These are phyloP conservation scores for Suillus weaverae DNA, from an alignment of 768 basidiomycete species.

Conservation along the genomic window DNA sequence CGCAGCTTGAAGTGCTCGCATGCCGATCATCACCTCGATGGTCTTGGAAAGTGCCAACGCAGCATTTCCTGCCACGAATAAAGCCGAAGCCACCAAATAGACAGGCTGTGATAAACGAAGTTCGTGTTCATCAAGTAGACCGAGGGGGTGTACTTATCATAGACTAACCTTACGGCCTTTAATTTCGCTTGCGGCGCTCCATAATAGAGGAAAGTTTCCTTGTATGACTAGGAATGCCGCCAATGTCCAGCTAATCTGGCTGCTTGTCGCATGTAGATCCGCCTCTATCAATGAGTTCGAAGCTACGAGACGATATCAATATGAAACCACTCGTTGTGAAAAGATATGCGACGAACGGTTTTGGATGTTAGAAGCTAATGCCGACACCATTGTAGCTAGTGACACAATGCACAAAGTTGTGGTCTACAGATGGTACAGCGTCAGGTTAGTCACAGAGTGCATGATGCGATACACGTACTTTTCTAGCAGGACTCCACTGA, in stretches of 20 bases:
- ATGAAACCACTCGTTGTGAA: not conserved
- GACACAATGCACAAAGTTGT: slow-evolving; percentile 28
- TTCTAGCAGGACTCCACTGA: slow-evolving; percentile 54
- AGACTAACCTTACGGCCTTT: slow-evolving; percentile 67
- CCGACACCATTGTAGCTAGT: slow-evolving; percentile 22
- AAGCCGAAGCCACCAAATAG: slow-evolving; percentile 50
- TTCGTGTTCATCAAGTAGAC: not conserved
- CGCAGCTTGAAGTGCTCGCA: slow-evolving; percentile 66
- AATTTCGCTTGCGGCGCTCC: slow-evolving; percentile 73
- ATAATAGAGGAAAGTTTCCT: slow-evolving; percentile 63
- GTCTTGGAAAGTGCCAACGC: slow-evolving; percentile 55
- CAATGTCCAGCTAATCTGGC: slow-evolving; percentile 65
- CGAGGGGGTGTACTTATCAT: not conserved
- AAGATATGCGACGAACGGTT: slow-evolving; percentile 22
- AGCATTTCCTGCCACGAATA: slow-evolving; percentile 58
- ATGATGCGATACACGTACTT: slow-evolving; percentile 38
- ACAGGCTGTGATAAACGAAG: slow-evolving; percentile 40
- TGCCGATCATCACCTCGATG: slow-evolving; percentile 59
- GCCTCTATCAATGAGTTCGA: slow-evolving; percentile 59
- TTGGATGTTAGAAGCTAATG: slow-evolving; percentile 28
- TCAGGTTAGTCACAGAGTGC: not conserved
- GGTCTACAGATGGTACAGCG: slow-evolving; percentile 15
- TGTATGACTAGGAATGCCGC: slow-evolving; percentile 73
- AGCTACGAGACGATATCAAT: slow-evolving; percentile 38
- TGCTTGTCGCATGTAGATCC: slow-evolving; percentile 57